A percentile compares a stretch with the other conserved stretches of the same genome.
Conservation (phyloP, 768 basidiomycete species). For the Serendipita vermifera region DNA sequence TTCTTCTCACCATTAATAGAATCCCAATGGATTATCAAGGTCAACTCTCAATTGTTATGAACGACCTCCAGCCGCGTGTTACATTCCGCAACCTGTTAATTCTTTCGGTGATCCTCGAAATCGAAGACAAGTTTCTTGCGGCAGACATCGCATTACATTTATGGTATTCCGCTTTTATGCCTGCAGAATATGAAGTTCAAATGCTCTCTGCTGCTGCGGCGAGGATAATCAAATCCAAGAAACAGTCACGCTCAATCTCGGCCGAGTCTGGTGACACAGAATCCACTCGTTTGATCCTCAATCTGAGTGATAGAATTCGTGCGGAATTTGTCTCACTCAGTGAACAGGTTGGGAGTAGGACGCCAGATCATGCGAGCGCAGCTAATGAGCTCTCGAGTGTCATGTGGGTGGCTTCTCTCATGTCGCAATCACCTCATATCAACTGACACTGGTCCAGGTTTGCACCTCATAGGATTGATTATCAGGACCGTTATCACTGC, state of each 20-base stretch:
- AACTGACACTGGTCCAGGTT: constrained; percentile 16
- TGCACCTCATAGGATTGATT: constrained; percentile 30
- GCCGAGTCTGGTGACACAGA: no score
- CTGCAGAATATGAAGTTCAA: constrained; percentile 22
- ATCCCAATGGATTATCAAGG: constrained; percentile 33
- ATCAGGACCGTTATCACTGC: constrained; percentile 30
- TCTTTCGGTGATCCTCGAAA: constrained; percentile 30
- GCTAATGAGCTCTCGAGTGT: no score
- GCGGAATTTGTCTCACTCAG: no score
- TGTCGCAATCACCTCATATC: neutral
- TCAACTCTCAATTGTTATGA: constrained; percentile 28
- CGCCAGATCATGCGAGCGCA: no score
- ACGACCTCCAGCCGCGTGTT: constrained; percentile 26
- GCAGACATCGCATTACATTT: constrained; percentile 37
- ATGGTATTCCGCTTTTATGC: constrained; percentile 36
- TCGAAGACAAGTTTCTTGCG: constrained; percentile 23
- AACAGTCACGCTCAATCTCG: no score
- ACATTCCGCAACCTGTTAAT: constrained; percentile 31
- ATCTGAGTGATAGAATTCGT: no score
- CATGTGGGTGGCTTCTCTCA: neutral
- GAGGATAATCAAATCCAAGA: no score
- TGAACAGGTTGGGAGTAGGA: no score
- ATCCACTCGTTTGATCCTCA: no score
- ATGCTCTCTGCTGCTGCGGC: no score
- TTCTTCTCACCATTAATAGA: constrained; percentile 31